phyloP scores from a whole-genome alignment of 2,329 filamentous ascomycete genomes.

The Ophiostoma perfectum region DNA sequence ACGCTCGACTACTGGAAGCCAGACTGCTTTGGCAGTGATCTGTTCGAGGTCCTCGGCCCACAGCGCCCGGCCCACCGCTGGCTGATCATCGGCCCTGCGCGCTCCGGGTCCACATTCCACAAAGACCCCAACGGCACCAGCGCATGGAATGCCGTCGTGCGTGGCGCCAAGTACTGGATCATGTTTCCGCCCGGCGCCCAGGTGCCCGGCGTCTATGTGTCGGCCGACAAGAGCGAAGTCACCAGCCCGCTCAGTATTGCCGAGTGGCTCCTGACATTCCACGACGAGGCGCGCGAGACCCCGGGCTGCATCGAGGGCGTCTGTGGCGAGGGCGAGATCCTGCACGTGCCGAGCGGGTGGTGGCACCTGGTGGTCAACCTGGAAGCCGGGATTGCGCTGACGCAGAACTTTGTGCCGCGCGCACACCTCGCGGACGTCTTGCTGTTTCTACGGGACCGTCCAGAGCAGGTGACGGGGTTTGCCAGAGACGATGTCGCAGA shows the following conservation, averaged over 20 bases:
- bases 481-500: constrained; percentile 55
- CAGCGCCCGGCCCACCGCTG: constrained; percentile 84
- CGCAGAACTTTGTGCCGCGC: constrained; percentile 87
- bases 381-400: constrained; percentile 77
- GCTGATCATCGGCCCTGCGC: constrained; percentile 82
- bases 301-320: constrained; percentile 81
- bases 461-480: constrained; percentile 85
- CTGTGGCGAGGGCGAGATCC: constrained; percentile 74
- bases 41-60: constrained; percentile 71
- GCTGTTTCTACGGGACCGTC: constrained; percentile 72
- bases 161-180: constrained; percentile 94
- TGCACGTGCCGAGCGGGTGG: constrained; percentile 93
- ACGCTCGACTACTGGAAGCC: constrained; percentile 64
- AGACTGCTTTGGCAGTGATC: constrained; percentile 76
- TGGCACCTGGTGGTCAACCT: constrained; percentile 95
- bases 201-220: constrained; percentile 87
- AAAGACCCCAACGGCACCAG: constrained; percentile 70
- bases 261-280: constrained; percentile 92
- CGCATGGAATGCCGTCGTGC: constrained; percentile 91
- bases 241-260: constrained; percentile 91
- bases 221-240: constrained; percentile 83
- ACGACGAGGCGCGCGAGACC: constrained; percentile 69
- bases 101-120: constrained; percentile 91
- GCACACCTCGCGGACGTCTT: constrained; percentile 70
- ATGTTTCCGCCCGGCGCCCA: constrained; percentile 81